Conservation (phyloP, 495 filamentous ascomycete genomes). For the Hypoxylon subgilvum region DNA sequence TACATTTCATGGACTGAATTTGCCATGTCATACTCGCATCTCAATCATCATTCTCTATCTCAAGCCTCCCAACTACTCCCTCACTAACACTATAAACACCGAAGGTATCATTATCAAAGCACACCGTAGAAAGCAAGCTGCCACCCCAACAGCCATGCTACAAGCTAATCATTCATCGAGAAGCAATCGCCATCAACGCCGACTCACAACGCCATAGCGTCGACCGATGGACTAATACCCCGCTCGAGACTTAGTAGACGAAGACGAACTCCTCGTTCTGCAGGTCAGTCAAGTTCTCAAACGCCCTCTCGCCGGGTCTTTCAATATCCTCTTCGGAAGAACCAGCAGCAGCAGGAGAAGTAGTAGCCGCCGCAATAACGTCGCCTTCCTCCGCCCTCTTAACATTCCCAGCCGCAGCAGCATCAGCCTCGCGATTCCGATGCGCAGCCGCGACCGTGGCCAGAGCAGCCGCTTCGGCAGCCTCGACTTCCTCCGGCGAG, state of each 20-base stretch:
- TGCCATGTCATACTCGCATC: too few species aligned
- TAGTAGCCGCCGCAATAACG: too few species aligned
- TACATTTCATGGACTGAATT: too few species aligned
- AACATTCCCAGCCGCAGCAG: neutral
- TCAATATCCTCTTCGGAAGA: constrained; percentile 1
- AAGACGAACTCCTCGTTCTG: constrained; percentile 59
- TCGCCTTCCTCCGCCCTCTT: constrained; percentile 15
- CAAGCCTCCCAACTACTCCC: too few species aligned
- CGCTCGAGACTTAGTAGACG: constrained; percentile 44
- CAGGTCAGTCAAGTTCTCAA: constrained; percentile 54
- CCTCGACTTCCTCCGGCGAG: constrained; percentile 22
- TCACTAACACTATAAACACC: too few species aligned
- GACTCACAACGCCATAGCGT: neutral
- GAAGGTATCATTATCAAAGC: too few species aligned
- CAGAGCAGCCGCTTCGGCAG: constrained; percentile 7
- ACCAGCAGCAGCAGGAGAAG: neutral
- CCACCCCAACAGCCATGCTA: too few species aligned
- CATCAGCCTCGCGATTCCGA: neutral
- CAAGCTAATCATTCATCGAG: too few species aligned
- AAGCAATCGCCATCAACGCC: too few species aligned
- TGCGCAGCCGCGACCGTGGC: constrained; percentile 10
- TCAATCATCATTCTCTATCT: too few species aligned
- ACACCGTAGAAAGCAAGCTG: too few species aligned
- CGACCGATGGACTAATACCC: too few species aligned
- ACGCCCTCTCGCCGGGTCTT: constrained; percentile 46